Base-by-base conservation (phyloP, 768 basidiomycete species). In the Hemileccinum rubropunctum region DNA sequence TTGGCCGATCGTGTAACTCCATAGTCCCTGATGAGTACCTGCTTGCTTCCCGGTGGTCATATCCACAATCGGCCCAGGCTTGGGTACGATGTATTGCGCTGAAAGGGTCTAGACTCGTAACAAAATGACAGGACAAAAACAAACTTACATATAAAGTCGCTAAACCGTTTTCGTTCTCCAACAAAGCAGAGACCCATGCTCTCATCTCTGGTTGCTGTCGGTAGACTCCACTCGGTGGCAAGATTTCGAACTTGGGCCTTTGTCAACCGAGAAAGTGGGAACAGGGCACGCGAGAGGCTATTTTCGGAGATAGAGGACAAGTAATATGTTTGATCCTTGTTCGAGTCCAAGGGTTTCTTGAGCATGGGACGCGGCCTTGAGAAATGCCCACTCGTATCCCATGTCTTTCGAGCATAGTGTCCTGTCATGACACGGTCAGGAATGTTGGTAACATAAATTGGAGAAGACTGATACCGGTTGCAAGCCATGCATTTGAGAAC, bases 121-220 rank as follows among this genome's bases (percentile, higher is more conserved):
- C 14, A 37, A 42, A 7, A 17, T 0, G 30, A n/a, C 6, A 33
- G 13, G n/a, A 32, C 10, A 42, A 4, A 34, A 33, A 47, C 32
- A 23, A 45, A 68, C 79, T 53, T 52, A 88, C 91, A 79, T 42
- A 95, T 66, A 62, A 95, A 98, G 9, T 79, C 69, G 23, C 76
- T 73, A 57, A 95, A 95, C 42, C 72, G 78, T 10, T 76, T 74
- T 60, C 86, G 82, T 62, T 94, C 81, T 5, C 94, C 95, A 1
- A 98, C 84, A 56, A 98, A 98, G 61, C 95, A 98, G 15, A 98
- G 78, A 0, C 95, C 95, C 82, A 95, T 93, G 66, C 90, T 93
- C 62, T 98, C 95, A 15, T 75, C 76, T 51, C 91, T 76, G 3
- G 79, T 74, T 0, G 91, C 89, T 3, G 86, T 93, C 3, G 85